A percentile compares a stretch with the other conserved stretches of the same genome.
phyloP scores from a whole-genome alignment of 345 rosid genomes.

The Bruguiera parviflora region DNA sequence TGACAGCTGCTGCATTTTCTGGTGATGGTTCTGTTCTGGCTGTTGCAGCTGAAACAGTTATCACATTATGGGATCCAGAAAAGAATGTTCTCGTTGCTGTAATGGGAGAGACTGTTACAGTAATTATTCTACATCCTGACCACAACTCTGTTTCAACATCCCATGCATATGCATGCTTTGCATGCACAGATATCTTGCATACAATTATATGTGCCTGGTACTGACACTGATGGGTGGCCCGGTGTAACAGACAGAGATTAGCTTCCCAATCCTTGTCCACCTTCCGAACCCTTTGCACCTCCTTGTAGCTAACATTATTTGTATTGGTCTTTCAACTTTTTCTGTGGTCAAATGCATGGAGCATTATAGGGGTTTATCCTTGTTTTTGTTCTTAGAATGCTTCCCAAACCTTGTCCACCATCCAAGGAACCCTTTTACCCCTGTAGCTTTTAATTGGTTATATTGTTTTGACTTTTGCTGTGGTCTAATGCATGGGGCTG shows the following conservation, averaged over 20 bases:
- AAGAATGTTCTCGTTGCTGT: constrained; percentile 74
- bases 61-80: constrained; percentile 89
- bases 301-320: neutral
- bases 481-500: too few species aligned
- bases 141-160: neutral
- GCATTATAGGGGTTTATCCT: too few species aligned
- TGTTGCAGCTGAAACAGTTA: constrained; percentile 84
- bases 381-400: too few species aligned
- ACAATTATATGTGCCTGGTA: neutral
- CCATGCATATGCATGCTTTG: neutral
- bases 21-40: constrained; percentile 95
- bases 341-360: neutral
- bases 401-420: too few species aligned
- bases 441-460: too few species aligned
- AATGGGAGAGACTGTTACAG: constrained; percentile 63
- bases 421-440: too few species aligned
- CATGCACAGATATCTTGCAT: neutral
- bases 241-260: neutral
- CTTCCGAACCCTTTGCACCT: neutral
- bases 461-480: too few species aligned
- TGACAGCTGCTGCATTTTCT: constrained; percentile 96
- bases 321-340: neutral
- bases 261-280: neutral
- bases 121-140: constrained; percentile 25
- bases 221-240: neutral